Base-by-base conservation (phyloP, 1,139 yeast species). In the Torulaspora pretoriensis region DNA sequence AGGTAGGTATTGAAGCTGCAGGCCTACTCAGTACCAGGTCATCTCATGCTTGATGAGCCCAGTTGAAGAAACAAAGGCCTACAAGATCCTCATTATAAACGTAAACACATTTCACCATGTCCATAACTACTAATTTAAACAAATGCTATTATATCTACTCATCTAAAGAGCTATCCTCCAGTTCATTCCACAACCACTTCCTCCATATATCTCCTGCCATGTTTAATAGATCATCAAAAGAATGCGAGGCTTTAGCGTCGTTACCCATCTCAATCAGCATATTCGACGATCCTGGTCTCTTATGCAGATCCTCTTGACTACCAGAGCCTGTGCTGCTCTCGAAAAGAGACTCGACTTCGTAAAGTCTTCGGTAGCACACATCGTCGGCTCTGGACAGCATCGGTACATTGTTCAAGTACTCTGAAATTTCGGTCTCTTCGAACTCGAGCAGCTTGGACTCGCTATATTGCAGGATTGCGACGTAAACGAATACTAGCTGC, bases 171-270 rank as follows among this genome's bases (percentile, higher is more conserved):
- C 52, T 59, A 28, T 79, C 85, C 56, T 77, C 71, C 68, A 80
- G 70, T 60, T 83, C 90, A 59, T 75, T 70, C 81, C 89, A 84
- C 35, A 84, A 68, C 89, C 95, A 86, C 55, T 82, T 83, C 49
- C 96, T 72, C 95, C 95, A 88, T 42, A 86, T 71, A 57, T 86
- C 95, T 13, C 95, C 95, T 2, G 95, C 90, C 63, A 84, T 95
- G 42, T 70, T 69, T 35, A 88, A 72, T 27, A 88, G 75, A 35
- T 60, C 61, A 54, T 75, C 75, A 40, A 75, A 70, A 29, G 77
- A 67, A 40, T 72, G 55, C 2, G 64, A 51, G 4, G 61, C 55
- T 35, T 64, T 64, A 6, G 65, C 64, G 53, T 58, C 71, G 47
- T 50, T 59, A 17, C 67, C 67, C 22, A 61, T 56, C 45, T 60